Conservation (phyloP, 257 asterid species). For the Fraxinus pennsylvanica region DNA sequence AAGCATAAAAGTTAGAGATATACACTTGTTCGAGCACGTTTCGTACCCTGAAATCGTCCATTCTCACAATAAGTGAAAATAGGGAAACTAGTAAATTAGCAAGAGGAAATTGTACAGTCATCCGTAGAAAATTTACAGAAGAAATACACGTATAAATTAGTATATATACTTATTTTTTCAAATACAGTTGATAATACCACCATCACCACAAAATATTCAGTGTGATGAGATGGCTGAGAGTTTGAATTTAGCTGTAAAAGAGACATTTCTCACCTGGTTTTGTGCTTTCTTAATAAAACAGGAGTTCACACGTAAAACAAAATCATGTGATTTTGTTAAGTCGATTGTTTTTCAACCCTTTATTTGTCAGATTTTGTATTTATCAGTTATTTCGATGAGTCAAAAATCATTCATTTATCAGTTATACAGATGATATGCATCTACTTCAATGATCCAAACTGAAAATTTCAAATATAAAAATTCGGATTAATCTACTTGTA, state of each 20-base stretch:
- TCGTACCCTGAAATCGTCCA: no score
- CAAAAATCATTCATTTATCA: background rate
- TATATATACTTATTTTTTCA: conserved; percentile 14
- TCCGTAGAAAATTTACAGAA: no score
- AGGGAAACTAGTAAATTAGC: no score
- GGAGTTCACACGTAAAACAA: background rate
- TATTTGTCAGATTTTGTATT: background rate
- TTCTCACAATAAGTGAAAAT: no score
- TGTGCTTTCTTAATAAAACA: background rate
- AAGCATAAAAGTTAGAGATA: no score
- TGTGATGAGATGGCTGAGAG: conserved; percentile 23
- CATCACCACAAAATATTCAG: conserved; percentile 34
- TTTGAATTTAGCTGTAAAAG: background rate
- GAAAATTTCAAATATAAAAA: no score
- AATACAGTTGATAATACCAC: conserved; percentile 27
- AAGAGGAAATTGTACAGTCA: no score
- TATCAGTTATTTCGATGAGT: background rate
- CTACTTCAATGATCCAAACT: no score
- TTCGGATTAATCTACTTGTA: no score
- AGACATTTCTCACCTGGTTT: background rate
- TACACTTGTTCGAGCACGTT: no score
- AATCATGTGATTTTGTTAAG: background rate
- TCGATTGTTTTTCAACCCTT: background rate
- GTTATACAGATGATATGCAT: no score
- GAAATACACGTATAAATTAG: conserved; percentile 1